Percentiles rank a stretch among this genome's conserved stretches.
Conservation (phyloP, 805 yeast genomes). For the Saccharomycopsis sp. region DNA sequence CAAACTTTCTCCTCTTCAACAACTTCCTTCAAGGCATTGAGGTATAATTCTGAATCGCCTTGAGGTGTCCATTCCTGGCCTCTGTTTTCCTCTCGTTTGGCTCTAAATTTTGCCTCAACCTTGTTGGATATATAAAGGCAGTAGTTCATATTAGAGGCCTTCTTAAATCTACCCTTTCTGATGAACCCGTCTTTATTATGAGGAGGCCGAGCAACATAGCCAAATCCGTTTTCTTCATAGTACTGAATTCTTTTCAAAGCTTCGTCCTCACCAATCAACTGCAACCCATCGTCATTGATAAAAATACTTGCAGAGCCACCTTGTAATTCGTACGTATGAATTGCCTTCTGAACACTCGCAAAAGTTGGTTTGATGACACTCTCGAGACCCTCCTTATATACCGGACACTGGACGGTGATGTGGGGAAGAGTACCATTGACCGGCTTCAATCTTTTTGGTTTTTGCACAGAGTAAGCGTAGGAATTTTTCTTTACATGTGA, state of each 20-base stretch:
- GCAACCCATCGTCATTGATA: slow-evolving; percentile 1
- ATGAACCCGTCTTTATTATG: not conserved
- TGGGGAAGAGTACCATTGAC: not conserved
- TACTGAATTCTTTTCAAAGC: not conserved
- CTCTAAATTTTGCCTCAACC: not conserved
- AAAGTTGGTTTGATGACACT: not conserved
- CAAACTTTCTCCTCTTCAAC: slow-evolving; percentile 1
- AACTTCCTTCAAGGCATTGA: not conserved
- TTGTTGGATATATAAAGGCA: not conserved
- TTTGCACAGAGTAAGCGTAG: not conserved
- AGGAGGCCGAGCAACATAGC: slow-evolving; percentile 1
- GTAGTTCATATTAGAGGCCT: slow-evolving; percentile 1
- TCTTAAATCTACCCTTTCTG: slow-evolving; percentile 1
- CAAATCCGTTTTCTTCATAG: slow-evolving; percentile 1
- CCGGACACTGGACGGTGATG: not conserved
- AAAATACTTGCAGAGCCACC: slow-evolving; percentile 1
- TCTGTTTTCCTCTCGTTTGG: not conserved
- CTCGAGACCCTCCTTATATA: not conserved
- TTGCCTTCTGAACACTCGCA: slow-evolving; percentile 1
- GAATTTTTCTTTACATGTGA: slow-evolving; percentile 1
- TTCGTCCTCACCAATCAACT: not conserved
- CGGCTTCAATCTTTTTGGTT: slow-evolving; percentile 1
- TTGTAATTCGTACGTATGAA: slow-evolving; percentile 1
- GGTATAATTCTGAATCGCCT: not conserved
- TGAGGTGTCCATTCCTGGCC: not conserved